Evolutionary conservation across 768 basidiomycete genomes (phyloP).

Genomic region (Steccherinum ochraceum): DNA sequence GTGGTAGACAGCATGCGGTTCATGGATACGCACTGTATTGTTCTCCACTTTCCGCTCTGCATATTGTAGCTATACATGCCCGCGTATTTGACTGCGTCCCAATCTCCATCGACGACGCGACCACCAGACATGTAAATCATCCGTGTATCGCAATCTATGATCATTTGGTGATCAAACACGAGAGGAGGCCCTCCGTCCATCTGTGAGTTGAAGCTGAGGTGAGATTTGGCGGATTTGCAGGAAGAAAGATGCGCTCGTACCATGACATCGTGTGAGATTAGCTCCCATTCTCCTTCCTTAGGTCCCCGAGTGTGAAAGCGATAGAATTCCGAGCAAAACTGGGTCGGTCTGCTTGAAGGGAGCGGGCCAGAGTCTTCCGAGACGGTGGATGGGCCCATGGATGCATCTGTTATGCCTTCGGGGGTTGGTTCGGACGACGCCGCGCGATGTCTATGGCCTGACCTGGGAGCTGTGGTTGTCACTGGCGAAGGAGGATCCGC

Average conservation of each 20-base stretch:
- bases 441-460: neutral
- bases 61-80: slow-evolving; percentile 73
- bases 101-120: slow-evolving; percentile 60
- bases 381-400: neutral
- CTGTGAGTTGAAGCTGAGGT: slow-evolving; percentile 26
- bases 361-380: neutral
- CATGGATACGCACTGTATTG: slow-evolving; percentile 54
- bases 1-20: no score
- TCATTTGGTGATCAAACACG: slow-evolving; percentile 80
- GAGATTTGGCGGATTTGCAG: neutral
- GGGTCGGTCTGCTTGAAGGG: neutral
- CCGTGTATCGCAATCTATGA: slow-evolving; percentile 63
- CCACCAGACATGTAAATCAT: slow-evolving; percentile 75
- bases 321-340: slow-evolving; percentile 66
- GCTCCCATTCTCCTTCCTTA: slow-evolving; percentile 66
- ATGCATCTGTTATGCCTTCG: neutral
- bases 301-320: slow-evolving; percentile 62
- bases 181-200: slow-evolving; percentile 62
- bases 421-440: neutral
- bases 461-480: neutral
- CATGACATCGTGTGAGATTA: slow-evolving; percentile 58
- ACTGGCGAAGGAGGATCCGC: neutral
- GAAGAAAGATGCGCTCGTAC: slow-evolving; percentile 32
- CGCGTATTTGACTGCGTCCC: slow-evolving; percentile 54
- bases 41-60: slow-evolving; percentile 57